Percentiles rank a stretch among this genome's conserved stretches.
Conservation (phyloP, 1,284 basidiomycete genomes). For the Grifola frondosa region DNA sequence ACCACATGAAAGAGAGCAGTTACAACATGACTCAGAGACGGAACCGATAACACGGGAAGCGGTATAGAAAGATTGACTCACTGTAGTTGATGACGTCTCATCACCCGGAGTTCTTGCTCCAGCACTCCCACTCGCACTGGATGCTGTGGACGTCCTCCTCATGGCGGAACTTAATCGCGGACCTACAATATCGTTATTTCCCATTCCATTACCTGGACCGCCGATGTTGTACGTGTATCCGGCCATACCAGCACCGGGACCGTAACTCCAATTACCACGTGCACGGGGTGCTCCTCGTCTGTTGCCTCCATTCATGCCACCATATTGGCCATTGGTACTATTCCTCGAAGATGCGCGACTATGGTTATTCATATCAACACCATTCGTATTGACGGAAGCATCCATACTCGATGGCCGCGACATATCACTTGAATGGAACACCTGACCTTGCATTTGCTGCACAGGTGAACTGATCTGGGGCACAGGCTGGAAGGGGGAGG, state of each 20-base stretch:
- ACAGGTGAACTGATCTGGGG: constrained; percentile 39
- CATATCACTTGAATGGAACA: constrained; percentile 14
- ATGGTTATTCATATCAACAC: constrained; percentile 27
- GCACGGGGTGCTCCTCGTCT: constrained; percentile 44
- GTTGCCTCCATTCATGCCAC: constrained; percentile 26
- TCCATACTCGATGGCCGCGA: constrained; percentile 6
- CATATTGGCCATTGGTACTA: constrained; percentile 25
- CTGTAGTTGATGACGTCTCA: constrained; percentile 70
- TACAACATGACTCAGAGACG: constrained; percentile 12
- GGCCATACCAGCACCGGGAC: constrained; percentile 55
- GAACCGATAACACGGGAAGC: constrained; percentile 13
- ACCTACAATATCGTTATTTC: constrained; percentile 50
- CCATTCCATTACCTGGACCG: constrained; percentile 51
- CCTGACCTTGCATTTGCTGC: constrained; percentile 28
- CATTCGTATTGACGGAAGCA: constrained; percentile 13
- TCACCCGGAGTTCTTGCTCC: constrained; percentile 66
- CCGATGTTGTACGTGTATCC: constrained; percentile 35
- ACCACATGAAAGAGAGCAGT: constrained; percentile 13
- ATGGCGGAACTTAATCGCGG: constrained; percentile 55
- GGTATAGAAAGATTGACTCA: constrained; percentile 41
- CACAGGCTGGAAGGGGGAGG: constrained; percentile 23
- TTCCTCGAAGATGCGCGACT: constrained; percentile 35
- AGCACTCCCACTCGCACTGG: constrained; percentile 50
- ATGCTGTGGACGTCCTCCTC: constrained; percentile 46
- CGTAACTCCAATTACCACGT: constrained; percentile 65